phyloP scores from a whole-genome alignment of 768 basidiomycete genomes.

The Megacollybia marginata region DNA sequence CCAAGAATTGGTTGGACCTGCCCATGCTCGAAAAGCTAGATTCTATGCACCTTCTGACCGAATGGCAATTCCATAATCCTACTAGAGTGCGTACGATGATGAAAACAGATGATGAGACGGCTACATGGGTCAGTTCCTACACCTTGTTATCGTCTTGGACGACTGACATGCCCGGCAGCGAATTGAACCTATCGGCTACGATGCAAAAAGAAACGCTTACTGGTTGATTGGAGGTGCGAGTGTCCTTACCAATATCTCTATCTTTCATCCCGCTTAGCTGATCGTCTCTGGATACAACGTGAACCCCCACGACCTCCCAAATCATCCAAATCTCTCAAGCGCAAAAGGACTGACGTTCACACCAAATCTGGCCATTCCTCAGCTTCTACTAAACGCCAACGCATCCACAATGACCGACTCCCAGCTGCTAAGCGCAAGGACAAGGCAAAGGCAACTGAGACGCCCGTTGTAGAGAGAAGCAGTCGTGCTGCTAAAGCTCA shows the following conservation, averaged over 20 bases:
- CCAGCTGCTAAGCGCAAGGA: constrained; percentile 10
- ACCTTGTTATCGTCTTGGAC: background rate
- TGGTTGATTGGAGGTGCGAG: constrained; percentile 75
- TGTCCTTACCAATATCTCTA: background rate
- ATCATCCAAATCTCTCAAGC: constrained; percentile 15
- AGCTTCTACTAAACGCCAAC: constrained; percentile 8
- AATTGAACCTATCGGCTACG: constrained; percentile 80
- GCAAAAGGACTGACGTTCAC: constrained; percentile 33
- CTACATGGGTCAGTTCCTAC: constrained; percentile 58
- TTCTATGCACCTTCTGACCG: constrained; percentile 61
- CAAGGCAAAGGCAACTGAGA: constrained; percentile 2
- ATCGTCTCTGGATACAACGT: constrained; percentile 87
- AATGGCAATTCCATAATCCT: constrained; percentile 87
- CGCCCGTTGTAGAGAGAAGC: constrained; percentile 30
- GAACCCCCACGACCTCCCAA: constrained; percentile 40
- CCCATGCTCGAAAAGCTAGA: constrained; percentile 69
- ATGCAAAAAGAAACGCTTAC: constrained; percentile 70
- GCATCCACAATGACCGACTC: constrained; percentile 12
- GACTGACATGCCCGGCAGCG: constrained; percentile 37
- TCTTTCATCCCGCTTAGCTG: constrained; percentile 34
- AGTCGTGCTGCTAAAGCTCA: constrained; percentile 63
- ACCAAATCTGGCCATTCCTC: constrained; percentile 14
- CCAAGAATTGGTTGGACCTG: constrained; percentile 64
- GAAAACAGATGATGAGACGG: constrained; percentile 73
- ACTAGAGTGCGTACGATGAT: constrained; percentile 61